Base-by-base conservation (phyloP, 257 asterid genomes). In the Petunia secreta region DNA sequence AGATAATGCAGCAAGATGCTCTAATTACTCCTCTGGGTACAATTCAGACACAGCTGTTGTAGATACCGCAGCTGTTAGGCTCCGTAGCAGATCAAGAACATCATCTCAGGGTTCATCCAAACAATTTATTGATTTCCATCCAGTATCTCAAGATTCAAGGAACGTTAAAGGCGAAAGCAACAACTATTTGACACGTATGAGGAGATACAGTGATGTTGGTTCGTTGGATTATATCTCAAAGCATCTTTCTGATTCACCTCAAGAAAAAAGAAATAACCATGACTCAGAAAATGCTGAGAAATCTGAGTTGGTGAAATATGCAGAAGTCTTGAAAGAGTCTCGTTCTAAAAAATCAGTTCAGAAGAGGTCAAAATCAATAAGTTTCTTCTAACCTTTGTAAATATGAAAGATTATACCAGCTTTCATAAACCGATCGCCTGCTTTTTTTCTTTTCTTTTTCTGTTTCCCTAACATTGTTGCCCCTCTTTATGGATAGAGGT, bases 281-380 rank as follows among this genome's bases (percentile, higher is more conserved):
- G 77, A 50, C 34, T 6, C 9, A 5, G 86, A 88, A 77, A 81
- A 85, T 83, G 85, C 81, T 40, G 85, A 87, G 5, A 95, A 85
- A 82, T 81, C 80, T 2, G 93, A 94, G 62, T 79, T 96, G 86
- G 85, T 84, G 82, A 94, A 94, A 79, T 96, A 92, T 80, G 98
- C 99, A 0, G 94, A 87, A 76, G 98, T 90, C 55, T 83, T 96
- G 83, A 92, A 88, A 82, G 89, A 43, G 7, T 89, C 97, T 43
- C 89, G 85, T 14, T 63, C 66, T 58, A 82, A 77, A 58, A 65
- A 88, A 52, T 25, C 91, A 1, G n/a, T 52, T 60, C 83, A 84
- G 43, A 80, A 87, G 85, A 88, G 96, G 82, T 82, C 92, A 71
- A 88, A 89, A 36, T 80, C 92, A 2, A 83, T 89, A 79, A 86